Evolutionary conservation across 192 early-diverging fungal genomes (phyloP), one percentile per base, ranked within the genome.

Genomic region (Linnemannia exigua): DNA sequence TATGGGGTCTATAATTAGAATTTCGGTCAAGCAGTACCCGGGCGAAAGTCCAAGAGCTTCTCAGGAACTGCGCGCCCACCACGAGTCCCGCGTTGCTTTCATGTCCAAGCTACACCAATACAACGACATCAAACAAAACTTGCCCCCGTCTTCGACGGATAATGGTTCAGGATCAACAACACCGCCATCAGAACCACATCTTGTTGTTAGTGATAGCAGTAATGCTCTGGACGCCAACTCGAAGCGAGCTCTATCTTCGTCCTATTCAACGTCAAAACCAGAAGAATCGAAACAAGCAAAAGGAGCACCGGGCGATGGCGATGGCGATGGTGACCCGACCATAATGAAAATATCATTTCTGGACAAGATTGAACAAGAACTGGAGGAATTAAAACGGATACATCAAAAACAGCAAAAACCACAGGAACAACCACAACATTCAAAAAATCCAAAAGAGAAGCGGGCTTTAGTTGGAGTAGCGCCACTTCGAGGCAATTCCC

Each of bases 391-490:
- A 63, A 11, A 63, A 63, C n/a, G 58, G 14, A 11, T 63, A 31
- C 58, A 63, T 63, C 25, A 63, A 3, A 25, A 63, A 22, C 58
- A 63, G 20, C 41, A 51, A 38, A 44, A 22, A 5, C 46, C 58
- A 35, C 61, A 61, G 36, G n/a, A 25, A 54, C 52, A 54, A 5
- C 50, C 50, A 54, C n/a, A n/a, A n/a, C n/a, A n/a, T n/a, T n/a
- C n/a, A n/a, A n/a, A n/a, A n/a, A n/a, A n/a, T 9, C 41, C 41
- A 44, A 44, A 44, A 44, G 41, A 82, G 15, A 84, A 84, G 73
- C 76, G 84, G 12, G 73, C 84, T 19, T 80, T 72, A 74, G 79
- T 86, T 8, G 84, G 84, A 1, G 78, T 86, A 25, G 84, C 84
- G 1, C 84, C 84, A n/a, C 78, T 86, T 22, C 67, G 84, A 51